phyloP scores from a whole-genome alignment of 2,329 filamentous ascomycete species.

The Calonectria henricotiae region DNA sequence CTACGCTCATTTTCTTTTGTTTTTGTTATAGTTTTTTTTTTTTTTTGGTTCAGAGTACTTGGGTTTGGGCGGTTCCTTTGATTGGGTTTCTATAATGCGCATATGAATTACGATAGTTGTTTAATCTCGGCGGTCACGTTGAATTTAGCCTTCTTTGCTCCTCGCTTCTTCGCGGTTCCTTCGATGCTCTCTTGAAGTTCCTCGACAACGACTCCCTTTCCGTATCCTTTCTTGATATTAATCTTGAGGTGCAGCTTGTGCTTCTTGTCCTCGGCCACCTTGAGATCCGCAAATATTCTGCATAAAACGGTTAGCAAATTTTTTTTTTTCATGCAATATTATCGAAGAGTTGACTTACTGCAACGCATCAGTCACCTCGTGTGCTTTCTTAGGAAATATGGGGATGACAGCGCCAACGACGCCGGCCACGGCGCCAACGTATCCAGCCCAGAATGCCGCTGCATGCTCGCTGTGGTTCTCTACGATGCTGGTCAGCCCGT shows the following conservation, averaged over 20 bases:
- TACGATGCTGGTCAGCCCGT: conserved; percentile 63
- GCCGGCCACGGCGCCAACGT: conserved; percentile 67
- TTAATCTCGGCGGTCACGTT: conserved; percentile 56
- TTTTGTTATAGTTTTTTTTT: neutral
- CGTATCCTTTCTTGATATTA: conserved; percentile 53
- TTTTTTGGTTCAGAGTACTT: conserved; percentile 20
- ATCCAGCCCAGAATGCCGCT: conserved; percentile 69
- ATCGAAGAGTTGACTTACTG: conserved; percentile 57
- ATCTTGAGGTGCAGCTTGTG: conserved; percentile 59
- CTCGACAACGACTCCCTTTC: conserved; percentile 55
- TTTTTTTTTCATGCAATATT: neutral
- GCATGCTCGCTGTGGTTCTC: conserved; percentile 58
- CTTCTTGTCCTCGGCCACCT: conserved; percentile 56
- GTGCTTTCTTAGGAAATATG: conserved; percentile 58
- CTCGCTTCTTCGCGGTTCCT: conserved; percentile 55
- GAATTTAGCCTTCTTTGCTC: conserved; percentile 54
- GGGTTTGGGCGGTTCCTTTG: conserved; percentile 36
- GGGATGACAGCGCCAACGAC: conserved; percentile 64
- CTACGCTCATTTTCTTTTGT: conserved; percentile 42
- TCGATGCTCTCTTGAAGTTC: conserved; percentile 57
- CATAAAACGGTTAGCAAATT: neutral
- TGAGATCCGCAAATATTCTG: conserved; percentile 55
- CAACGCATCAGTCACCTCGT: conserved; percentile 58
- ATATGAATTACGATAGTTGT: conserved; percentile 46
- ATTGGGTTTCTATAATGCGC: conserved; percentile 38